A percentile compares a stretch with the other conserved stretches of the same genome.
phyloP scores from a whole-genome alignment of 1,284 basidiomycete genomes.

The Ceratobasidium sp. region DNA sequence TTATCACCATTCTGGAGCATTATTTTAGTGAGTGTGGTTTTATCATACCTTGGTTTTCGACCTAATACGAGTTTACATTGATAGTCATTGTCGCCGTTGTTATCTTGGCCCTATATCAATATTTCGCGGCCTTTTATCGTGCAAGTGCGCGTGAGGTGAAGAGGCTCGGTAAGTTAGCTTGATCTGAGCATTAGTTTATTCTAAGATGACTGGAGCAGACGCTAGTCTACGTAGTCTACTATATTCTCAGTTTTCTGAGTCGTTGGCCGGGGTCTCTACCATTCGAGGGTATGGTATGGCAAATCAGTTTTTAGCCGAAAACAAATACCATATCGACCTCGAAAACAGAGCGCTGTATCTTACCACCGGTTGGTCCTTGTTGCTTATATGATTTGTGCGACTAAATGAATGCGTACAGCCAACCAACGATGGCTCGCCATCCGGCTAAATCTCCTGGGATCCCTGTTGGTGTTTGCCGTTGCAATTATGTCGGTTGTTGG shows the following conservation, averaged over 20 bases:
- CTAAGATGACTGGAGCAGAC: slow-evolving; percentile 54
- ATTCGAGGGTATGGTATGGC: slow-evolving; percentile 76
- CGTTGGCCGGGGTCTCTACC: slow-evolving; percentile 74
- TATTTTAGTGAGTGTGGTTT: slow-evolving; percentile 64
- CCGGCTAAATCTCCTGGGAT: slow-evolving; percentile 77
- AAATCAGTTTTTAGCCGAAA: slow-evolving; percentile 68
- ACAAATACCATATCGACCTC: slow-evolving; percentile 76
- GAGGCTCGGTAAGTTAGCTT: slow-evolving; percentile 59
- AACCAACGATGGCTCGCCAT: slow-evolving; percentile 73
- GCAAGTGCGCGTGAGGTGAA: slow-evolving; percentile 75
- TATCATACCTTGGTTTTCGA: not conserved
- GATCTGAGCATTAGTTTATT: slow-evolving; percentile 24
- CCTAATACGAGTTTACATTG: not conserved
- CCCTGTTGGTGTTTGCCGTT: slow-evolving; percentile 68
- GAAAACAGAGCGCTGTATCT: slow-evolving; percentile 71
- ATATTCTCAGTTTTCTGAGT: slow-evolving; percentile 76
- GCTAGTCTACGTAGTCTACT: slow-evolving; percentile 67
- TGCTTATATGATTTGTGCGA: not conserved
- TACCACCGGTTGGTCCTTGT: slow-evolving; percentile 53
- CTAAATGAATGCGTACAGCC: not conserved
- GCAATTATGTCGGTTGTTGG: slow-evolving; percentile 54
- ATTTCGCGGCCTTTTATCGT: slow-evolving; percentile 68
- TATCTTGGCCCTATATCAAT: slow-evolving; percentile 59
- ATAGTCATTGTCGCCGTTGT: slow-evolving; percentile 59
- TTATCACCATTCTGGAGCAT: slow-evolving; percentile 72